Conservation (phyloP, 148 eudicot genomes). For the Heliamphora exappendiculata region DNA sequence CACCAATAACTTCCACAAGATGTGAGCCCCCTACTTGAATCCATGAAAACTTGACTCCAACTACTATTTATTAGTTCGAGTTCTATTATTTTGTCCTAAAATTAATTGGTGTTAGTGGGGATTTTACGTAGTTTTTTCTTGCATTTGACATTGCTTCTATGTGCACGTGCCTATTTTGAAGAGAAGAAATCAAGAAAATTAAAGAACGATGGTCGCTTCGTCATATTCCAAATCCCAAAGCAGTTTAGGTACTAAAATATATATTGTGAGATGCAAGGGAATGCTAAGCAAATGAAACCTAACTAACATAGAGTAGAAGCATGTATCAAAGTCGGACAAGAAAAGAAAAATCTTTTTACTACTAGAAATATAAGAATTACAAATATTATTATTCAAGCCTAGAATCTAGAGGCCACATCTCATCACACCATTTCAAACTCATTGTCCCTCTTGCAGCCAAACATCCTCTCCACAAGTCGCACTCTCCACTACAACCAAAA, state of each 20-base stretch:
- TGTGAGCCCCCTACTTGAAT: too few species aligned
- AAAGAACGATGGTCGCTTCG: background rate
- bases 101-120: too few species aligned
- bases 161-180: too few species aligned
- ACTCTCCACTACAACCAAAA: background rate
- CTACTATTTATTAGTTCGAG: too few species aligned
- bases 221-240: background rate
- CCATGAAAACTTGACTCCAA: too few species aligned
- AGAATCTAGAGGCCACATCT: background rate
- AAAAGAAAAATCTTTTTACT: background rate
- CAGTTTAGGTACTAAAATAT: background rate
- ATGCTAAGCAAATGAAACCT: background rate
- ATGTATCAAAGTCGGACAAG: background rate
- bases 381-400: conserved; percentile 4
- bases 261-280: background rate
- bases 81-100: too few species aligned
- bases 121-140: too few species aligned
- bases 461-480: background rate
- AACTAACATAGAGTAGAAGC: background rate
- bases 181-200: too few species aligned
- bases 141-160: too few species aligned
- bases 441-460: background rate
- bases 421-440: conserved; percentile 8
- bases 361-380: too few species aligned
- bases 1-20: too few species aligned